Conservation (phyloP, 805 yeast species). For the Zygosaccharomyces lentus region DNA sequence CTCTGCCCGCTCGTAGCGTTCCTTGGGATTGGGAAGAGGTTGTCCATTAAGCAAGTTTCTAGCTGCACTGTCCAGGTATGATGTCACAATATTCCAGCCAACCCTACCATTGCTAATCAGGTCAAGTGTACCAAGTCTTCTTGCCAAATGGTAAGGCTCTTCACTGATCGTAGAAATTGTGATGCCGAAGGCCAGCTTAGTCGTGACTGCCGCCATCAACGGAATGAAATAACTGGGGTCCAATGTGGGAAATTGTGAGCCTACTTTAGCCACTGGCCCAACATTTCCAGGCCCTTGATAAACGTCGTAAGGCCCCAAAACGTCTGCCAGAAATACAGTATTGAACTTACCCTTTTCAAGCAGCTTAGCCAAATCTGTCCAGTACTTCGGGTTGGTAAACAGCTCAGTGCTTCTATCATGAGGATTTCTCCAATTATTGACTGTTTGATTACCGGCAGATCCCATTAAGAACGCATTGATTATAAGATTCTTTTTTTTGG, state of each 20-base stretch:
- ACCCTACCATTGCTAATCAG: slow-evolving; percentile 42
- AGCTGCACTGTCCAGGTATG: slow-evolving; percentile 42
- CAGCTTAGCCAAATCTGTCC: slow-evolving; percentile 38
- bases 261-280: slow-evolving; percentile 36
- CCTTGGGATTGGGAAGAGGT: slow-evolving; percentile 36
- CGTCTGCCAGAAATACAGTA: slow-evolving; percentile 40
- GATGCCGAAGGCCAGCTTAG: slow-evolving; percentile 39
- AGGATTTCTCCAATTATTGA: slow-evolving; percentile 20
- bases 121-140: slow-evolving; percentile 44
- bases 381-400: slow-evolving; percentile 33
- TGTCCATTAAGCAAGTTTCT: slow-evolving; percentile 39
- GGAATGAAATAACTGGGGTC: slow-evolving; percentile 40
- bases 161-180: slow-evolving; percentile 44
- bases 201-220: slow-evolving; percentile 44
- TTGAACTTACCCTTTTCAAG: slow-evolving; percentile 39
- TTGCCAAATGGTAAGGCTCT: slow-evolving; percentile 40
- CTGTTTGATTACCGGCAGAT: slow-evolving; percentile 22
- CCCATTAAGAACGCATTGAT: slow-evolving; percentile 40
- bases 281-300: slow-evolving; percentile 40
- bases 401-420: slow-evolving; percentile 10
- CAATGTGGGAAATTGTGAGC: slow-evolving; percentile 37
- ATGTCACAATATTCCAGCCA: slow-evolving; percentile 48
- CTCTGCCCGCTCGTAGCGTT: slow-evolving; percentile 40
- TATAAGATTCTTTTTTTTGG: slow-evolving; percentile 26
- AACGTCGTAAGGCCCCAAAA: slow-evolving; percentile 40